Percentiles rank a stretch among this genome's conserved stretches.
Evolutionary conservation across 139 green algal species (phyloP).

Genomic region (Protoeuglena noctilucae): DNA sequence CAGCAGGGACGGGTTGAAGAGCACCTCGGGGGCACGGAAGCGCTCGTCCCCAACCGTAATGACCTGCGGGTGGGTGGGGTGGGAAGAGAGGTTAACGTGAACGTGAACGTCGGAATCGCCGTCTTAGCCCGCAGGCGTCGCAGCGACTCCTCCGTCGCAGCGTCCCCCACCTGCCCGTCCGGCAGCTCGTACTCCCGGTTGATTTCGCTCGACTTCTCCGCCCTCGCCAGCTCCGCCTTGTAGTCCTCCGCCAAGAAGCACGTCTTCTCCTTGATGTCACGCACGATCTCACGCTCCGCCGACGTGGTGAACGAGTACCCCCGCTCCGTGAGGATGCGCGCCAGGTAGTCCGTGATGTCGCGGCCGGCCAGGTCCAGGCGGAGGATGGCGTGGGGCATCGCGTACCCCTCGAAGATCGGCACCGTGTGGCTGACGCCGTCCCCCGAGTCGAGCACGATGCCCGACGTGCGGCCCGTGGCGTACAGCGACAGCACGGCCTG

Average conservation of each 20-base stretch:
- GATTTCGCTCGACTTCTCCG: conserved; percentile 98
- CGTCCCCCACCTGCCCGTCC: conserved; percentile 41
- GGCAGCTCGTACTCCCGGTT: conserved; percentile 82
- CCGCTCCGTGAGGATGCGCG: conserved; percentile 88
- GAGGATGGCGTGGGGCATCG: conserved; percentile 89
- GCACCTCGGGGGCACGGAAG: conserved; percentile 91
- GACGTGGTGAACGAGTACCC: conserved; percentile 97
- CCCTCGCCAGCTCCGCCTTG: conserved; percentile 77
- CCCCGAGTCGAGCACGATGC: conserved; percentile 93
- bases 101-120: too few relatives aligned
- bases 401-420: conserved; percentile 95
- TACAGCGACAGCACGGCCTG: conserved; percentile 98
- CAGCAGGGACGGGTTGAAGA: conserved; percentile 84
- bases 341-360: conserved; percentile 92
- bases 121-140: too few relatives aligned
- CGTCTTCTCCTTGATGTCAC: conserved; percentile 99
- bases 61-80: conserved; percentile 49
- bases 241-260: conserved; percentile 96
- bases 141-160: too few relatives aligned
- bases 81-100: too few relatives aligned
- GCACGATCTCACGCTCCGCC: conserved; percentile 94
- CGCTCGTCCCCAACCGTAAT: conserved; percentile 91
- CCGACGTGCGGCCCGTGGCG: conserved; percentile 87
- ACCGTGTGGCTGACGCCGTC: conserved; percentile 89
- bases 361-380: conserved; percentile 87